Evolutionary conservation across 1,284 basidiomycete species (phyloP), one percentile per base, ranked within the genome.

Genomic region (Polyporus tsugae): DNA sequence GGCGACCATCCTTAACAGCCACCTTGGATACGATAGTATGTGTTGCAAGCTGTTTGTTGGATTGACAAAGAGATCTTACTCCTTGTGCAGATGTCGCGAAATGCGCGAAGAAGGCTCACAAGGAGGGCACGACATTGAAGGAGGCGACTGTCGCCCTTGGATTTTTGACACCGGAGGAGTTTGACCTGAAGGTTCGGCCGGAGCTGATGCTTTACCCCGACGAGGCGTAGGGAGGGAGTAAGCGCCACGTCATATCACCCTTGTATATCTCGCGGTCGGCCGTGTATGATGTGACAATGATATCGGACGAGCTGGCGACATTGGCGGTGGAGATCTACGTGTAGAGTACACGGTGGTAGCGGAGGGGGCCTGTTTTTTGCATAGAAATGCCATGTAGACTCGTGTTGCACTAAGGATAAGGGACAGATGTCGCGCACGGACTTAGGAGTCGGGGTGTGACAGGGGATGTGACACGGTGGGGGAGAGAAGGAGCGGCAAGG

Each of bases 61-160:
- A 33, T 33, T 17, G 62, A 58, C n/a, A 22, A 60, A 33, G 68
- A 63, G 69, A 53, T 38, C 67, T 69, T 42, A 66, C 63, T 63
- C 60, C 42, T 35, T 64, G 49, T 59, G 33, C 77, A 96, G 95
- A 98, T 82, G 97, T 99, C 57, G 98, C 98, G 63, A 97, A 95
- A 82, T 96, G 95, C 74, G 98, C 98, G 52, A 99, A 99, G 89
- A 99, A 99, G 83, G 98, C 98, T 17, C 98, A 99, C 87, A 96
- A 94, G 82, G 96, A 99, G 82, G 98, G 97, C 33, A 95, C 92
- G 61, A 99, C 97, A 62, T 80, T 99, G 79, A 98, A 98, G 85
- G 94, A 97, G 83, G 95, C 97, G 53, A 96, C 96, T 7, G 91
- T 99, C 42, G 82, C 91, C 36, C 88, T 98, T 52, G 95, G 95